Evolutionary conservation across 768 basidiomycete genomes (phyloP).

Genomic region (Podaxis pistillaris): DNA sequence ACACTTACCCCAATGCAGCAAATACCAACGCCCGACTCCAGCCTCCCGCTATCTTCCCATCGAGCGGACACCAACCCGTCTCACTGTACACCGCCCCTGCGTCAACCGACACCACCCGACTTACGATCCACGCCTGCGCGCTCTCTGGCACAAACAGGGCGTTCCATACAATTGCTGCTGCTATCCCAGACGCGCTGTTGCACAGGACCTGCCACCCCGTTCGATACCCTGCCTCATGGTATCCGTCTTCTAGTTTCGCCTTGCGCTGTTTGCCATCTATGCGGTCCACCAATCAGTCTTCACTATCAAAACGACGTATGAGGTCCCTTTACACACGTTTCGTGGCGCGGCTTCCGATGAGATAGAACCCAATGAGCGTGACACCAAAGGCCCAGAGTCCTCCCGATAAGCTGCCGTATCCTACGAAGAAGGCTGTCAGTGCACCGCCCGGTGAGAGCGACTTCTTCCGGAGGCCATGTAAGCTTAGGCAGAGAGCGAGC

Average conservation of each 20-base stretch:
- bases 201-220: conserved; percentile 79
- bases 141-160: conserved; percentile 47
- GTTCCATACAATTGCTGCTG: conserved; percentile 66
- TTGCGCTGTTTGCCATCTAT: conserved; percentile 76
- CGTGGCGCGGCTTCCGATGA: conserved; percentile 79
- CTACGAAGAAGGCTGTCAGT: conserved; percentile 71
- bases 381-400: conserved; percentile 63
- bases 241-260: conserved; percentile 73
- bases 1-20: conserved; percentile 59
- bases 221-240: conserved; percentile 71
- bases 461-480: conserved; percentile 69
- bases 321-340: conserved; percentile 50
- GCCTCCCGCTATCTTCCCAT: conserved; percentile 39
- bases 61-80: conserved; percentile 61
- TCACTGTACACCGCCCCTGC: conserved; percentile 31
- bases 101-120: conserved; percentile 25
- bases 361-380: conserved; percentile 74
- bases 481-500: conserved; percentile 52
- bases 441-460: conserved; percentile 81
- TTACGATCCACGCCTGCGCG: conserved; percentile 33
- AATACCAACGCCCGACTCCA: conserved; percentile 65
- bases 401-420: conserved; percentile 70
- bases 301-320: not conserved
- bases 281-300: not conserved
- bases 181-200: conserved; percentile 68